Percentiles rank a stretch among this genome's conserved stretches.
Evolutionary conservation across 176 grass and related monocot species (phyloP).

Genomic region (Paspalum vaginatum): DNA sequence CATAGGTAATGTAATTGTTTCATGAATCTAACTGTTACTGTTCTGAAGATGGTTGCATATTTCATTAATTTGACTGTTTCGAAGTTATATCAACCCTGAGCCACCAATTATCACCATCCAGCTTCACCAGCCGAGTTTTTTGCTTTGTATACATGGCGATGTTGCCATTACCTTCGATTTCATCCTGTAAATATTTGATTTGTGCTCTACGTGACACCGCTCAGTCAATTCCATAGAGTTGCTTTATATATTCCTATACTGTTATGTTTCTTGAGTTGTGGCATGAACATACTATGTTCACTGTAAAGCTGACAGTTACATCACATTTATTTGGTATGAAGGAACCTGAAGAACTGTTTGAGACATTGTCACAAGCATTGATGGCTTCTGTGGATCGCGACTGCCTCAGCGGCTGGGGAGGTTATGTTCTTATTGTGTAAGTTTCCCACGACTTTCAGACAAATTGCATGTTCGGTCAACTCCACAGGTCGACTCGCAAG

Average conservation of each 20-base stretch:
- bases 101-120: neutral
- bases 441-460: slow-evolving; percentile 25
- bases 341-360: slow-evolving; percentile 91
- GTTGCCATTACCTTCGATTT: neutral
- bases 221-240: neutral
- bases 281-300: neutral
- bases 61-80: slow-evolving; percentile 10
- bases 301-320: slow-evolving; percentile 3
- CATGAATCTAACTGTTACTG: neutral
- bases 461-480: neutral
- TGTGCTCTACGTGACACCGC: neutral
- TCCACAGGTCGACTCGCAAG: neutral
- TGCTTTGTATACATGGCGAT: neutral
- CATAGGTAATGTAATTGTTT: neutral
- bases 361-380: slow-evolving; percentile 95
- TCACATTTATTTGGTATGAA: slow-evolving; percentile 40
- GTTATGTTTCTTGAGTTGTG: neutral
- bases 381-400: slow-evolving; percentile 80
- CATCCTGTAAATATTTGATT: neutral
- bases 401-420: slow-evolving; percentile 92
- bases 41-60: neutral
- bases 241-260: neutral
- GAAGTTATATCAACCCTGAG: neutral
- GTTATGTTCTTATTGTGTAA: slow-evolving; percentile 90
- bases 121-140: neutral